Evolutionary conservation across 352 stramenopile genomes (phyloP), one percentile per base, ranked within the genome.

Genomic region (Globisporangium nagaii): DNA sequence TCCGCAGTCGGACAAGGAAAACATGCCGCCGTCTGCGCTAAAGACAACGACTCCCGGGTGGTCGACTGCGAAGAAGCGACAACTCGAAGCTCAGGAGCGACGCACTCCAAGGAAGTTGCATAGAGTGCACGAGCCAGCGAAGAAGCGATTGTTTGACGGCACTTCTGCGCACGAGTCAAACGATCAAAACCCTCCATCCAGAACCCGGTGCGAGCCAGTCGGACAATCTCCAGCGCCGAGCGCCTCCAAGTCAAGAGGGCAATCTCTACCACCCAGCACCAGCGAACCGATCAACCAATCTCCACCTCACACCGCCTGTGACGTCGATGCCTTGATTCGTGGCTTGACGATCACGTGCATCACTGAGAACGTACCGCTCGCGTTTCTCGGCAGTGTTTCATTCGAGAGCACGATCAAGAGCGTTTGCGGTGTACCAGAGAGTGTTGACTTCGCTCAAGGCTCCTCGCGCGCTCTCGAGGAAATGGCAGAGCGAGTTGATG

Each of bases 61-160:
- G 10, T 58, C 41, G 34, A 46, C 52, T 3, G 52, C 41, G 15
- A 58, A 37, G 24, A 58, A 52, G 34, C 52, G 52, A 20, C 19
- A 17, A 20, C 15, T 58, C 3, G 41, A 42, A 28, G n/a, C 20
- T 24, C 24, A 44, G 48, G 30, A 30, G 24, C 9, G 22, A 12
- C 5, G 10, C 11, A 24, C 36, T 3, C n/a, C 22, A n/a, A 44
- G 45, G 22, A 50, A 35, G 22, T 9, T 42, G 24, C 40, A 31
- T 5, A 44, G 31, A 3, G 13, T 20, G 40, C 42, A 51, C 22
- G 42, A 36, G 13, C 19, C 31, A 41, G 22, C n/a, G 6, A 49
- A 31, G 54, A 61, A 61, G 44, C 39, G 45, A 12, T 34, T 61
- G 19, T 61, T 61, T 40, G 12, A 19, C 27, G 34, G 36, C n/a